Evolutionary conservation across 1,139 yeast genomes (phyloP).

Genomic region (Nakaseomyces uthaithaninus): DNA sequence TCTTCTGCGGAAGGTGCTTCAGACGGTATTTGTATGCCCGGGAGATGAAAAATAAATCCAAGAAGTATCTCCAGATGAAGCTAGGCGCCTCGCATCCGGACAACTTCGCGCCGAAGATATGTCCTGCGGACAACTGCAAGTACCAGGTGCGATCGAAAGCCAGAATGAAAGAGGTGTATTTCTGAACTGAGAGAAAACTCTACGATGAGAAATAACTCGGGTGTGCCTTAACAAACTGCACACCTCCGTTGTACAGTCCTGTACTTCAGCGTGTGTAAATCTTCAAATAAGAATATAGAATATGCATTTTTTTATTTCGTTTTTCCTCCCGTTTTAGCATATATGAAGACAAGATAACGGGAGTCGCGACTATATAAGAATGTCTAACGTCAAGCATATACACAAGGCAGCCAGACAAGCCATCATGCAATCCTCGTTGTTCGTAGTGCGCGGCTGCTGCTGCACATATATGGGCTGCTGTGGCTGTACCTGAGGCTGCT

Average conservation of each 20-base stretch:
- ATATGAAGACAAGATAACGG: constrained; percentile 50
- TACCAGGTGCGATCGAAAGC: constrained; percentile 22
- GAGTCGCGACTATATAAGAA: constrained; percentile 39
- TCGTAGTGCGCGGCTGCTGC: constrained; percentile 38
- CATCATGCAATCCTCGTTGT: constrained; percentile 44
- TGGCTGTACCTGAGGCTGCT: constrained; percentile 15
- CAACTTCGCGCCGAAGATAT: constrained; percentile 30
- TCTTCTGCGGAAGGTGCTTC: constrained; percentile 80
- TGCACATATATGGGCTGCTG: constrained; percentile 61
- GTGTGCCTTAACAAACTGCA: too few relatives aligned
- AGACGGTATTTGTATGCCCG: constrained; percentile 28
- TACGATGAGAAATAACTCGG: too few relatives aligned
- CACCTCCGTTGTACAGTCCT: too few relatives aligned
- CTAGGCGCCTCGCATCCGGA: constrained; percentile 32
- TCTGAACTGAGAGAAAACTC: constrained; percentile 12
- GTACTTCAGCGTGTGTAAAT: too few relatives aligned
- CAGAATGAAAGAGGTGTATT: constrained; percentile 28
- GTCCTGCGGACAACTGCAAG: constrained; percentile 28
- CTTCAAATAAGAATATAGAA: too few relatives aligned
- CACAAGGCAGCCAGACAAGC: constrained; percentile 66
- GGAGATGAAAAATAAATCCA: constrained; percentile 14
- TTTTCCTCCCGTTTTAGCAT: constrained; percentile 40
- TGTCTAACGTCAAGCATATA: constrained; percentile 63
- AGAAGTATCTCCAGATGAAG: constrained; percentile 19
- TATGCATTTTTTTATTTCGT: not conserved